Conservation (phyloP, 2,329 filamentous ascomycete genomes). For the Tolypocladium pustulatum region DNA sequence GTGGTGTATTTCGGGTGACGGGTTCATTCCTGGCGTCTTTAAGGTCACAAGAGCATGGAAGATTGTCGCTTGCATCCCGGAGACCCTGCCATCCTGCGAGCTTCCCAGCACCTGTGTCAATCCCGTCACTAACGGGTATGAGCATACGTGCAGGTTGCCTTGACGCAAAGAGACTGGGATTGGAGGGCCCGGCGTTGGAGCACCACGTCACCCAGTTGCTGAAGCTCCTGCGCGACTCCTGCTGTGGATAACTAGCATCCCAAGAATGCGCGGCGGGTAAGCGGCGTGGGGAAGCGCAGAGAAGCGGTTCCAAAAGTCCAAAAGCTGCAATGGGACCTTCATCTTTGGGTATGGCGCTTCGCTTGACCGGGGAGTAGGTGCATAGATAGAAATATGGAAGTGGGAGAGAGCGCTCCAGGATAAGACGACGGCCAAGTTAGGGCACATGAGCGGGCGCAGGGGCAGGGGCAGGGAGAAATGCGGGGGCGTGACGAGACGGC, state of each 20-base stretch:
- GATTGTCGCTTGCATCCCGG: neutral
- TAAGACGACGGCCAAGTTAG: neutral
- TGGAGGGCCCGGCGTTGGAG: neutral
- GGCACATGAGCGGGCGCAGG: neutral
- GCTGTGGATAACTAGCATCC: neutral
- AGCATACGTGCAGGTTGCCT: neutral
- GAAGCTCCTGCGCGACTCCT: neutral
- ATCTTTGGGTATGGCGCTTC: neutral
- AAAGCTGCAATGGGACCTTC: neutral
- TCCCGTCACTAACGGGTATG: neutral
- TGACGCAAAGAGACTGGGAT: neutral
- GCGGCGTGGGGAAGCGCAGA: neutral
- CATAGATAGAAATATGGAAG: neutral
- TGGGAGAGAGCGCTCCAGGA: neutral
- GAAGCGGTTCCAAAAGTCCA: neutral
- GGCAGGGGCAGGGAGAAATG: neutral
- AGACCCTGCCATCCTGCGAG: neutral
- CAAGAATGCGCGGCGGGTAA: neutral
- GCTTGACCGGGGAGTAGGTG: neutral
- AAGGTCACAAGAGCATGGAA: neutral
- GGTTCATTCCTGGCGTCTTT: neutral
- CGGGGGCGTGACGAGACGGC: neutral
- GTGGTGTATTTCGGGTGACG: neutral
- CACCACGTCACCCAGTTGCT: neutral
- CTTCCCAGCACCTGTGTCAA: neutral